Evolutionary conservation across 2,329 filamentous ascomycete species (phyloP).

Genomic region (Didymella glomerata): DNA sequence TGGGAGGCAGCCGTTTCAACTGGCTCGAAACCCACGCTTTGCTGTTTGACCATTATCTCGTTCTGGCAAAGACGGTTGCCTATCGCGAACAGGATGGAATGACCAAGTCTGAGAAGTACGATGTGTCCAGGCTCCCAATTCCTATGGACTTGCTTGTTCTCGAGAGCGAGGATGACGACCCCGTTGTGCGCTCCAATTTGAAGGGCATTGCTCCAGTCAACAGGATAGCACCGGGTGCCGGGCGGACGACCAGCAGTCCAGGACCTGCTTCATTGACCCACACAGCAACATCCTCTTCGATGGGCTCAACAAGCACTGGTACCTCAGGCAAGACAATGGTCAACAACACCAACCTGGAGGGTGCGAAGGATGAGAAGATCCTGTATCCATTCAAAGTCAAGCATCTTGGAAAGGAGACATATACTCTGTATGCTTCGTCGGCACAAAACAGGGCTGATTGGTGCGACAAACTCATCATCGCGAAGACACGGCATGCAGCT

Average conservation of each 20-base stretch:
- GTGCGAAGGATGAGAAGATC: constrained; percentile 74
- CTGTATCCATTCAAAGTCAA: constrained; percentile 96
- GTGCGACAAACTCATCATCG: constrained; percentile 92
- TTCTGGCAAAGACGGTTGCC: constrained; percentile 81
- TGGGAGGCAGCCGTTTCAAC: constrained; percentile 86
- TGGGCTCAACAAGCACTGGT: constrained; percentile 56
- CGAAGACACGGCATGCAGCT: constrained; percentile 91
- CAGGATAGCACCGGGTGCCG: constrained; percentile 58
- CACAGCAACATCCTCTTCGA: constrained; percentile 71
- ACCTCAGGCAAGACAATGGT: constrained; percentile 62
- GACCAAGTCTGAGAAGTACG: constrained; percentile 82
- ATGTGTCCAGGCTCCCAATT: constrained; percentile 93
- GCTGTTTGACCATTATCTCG: constrained; percentile 95
- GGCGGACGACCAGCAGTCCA: constrained; percentile 55
- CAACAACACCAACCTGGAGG: constrained; percentile 59
- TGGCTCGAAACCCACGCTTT: constrained; percentile 95
- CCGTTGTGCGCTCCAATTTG: constrained; percentile 79
- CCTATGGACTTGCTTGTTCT: constrained; percentile 95
- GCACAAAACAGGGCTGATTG: constrained; percentile 81
- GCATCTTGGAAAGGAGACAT: constrained; percentile 91
- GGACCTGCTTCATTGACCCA: constrained; percentile 68
- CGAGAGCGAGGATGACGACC: constrained; percentile 90
- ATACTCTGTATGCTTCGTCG: constrained; percentile 85
- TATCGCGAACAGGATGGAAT: constrained; percentile 72
- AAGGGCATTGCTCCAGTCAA: constrained; percentile 72